A percentile compares a stretch with the other conserved stretches of the same genome.
Conservation (phyloP, 1,139 yeast genomes). For the Pneumocystis murina region DNA sequence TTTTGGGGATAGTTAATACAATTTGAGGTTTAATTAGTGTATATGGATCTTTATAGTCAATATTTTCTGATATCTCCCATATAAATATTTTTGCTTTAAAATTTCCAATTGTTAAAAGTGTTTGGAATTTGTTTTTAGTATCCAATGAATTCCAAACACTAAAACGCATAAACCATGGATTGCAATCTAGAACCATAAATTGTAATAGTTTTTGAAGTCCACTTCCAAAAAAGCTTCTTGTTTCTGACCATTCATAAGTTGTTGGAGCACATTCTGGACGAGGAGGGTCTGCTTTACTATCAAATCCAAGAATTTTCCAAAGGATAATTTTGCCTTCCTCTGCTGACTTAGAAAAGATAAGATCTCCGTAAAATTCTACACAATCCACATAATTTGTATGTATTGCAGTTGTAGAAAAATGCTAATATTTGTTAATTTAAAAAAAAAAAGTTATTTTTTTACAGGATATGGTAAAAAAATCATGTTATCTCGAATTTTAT, state of each 20-base stretch:
- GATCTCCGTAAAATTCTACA: slow-evolving; percentile 14
- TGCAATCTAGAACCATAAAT: slow-evolving; percentile 10
- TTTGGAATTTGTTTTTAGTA: not conserved
- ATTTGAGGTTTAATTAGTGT: not conserved
- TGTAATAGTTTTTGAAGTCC: slow-evolving; percentile 12
- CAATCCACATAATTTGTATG: slow-evolving; percentile 14
- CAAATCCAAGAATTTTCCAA: slow-evolving; percentile 13
- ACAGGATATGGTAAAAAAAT: not conserved
- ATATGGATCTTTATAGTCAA: not conserved
- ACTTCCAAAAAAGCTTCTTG: slow-evolving; percentile 11
- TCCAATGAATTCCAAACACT: not conserved
- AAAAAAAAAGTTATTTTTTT: slow-evolving; percentile 4
- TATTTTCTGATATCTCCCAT: not conserved
- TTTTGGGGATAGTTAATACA: not conserved
- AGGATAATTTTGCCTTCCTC: slow-evolving; percentile 12
- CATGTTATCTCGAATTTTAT: not conserved
- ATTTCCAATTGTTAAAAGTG: not conserved
- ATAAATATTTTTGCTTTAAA: not conserved
- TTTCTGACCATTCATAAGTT: slow-evolving; percentile 12
- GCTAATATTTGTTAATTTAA: slow-evolving; percentile 3
- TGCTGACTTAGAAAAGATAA: slow-evolving; percentile 13
- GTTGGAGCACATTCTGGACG: slow-evolving; percentile 12
- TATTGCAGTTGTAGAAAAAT: slow-evolving; percentile 11
- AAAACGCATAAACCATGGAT: slow-evolving; percentile 15
- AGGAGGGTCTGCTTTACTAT: slow-evolving; percentile 7